Percentiles rank a stretch among this genome's conserved stretches.
Conservation (phyloP, 139 green algal species). For the Trebouxia sp. region DNA sequence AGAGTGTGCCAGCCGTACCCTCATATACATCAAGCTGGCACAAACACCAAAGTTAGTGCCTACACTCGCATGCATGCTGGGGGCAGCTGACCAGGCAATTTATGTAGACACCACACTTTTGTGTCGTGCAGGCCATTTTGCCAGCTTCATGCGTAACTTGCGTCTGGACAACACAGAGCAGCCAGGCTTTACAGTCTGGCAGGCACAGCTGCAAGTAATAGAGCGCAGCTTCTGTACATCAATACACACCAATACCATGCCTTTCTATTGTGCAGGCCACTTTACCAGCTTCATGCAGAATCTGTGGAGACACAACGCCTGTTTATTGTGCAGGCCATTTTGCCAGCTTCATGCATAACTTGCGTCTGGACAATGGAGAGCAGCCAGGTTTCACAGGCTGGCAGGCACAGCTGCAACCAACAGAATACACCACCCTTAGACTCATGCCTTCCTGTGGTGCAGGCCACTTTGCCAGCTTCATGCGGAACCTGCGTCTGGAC, state of each 20-base stretch:
- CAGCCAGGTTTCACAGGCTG: constrained; percentile 16
- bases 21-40: constrained; percentile 1
- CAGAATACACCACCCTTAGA: not conserved
- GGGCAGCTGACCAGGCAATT: constrained; percentile 15
- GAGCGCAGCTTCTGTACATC: not conserved
- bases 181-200: constrained; percentile 16
- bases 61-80: not conserved
- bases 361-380: not conserved
- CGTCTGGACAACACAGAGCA: not conserved
- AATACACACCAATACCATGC: not conserved
- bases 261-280: not conserved
- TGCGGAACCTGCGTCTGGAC: constrained; percentile 4
- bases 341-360: constrained; percentile 18
- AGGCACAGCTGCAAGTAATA: constrained; percentile 6
- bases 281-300: constrained; percentile 27
- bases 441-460: not conserved
- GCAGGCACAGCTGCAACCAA: constrained; percentile 5
- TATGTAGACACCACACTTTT: too few relatives aligned
- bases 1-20: not conserved
- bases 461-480: constrained; percentile 30
- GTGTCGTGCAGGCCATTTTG: not conserved
- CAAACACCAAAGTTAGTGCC: not conserved
- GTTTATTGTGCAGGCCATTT: constrained; percentile 30
- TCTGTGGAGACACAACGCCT: too few relatives aligned
- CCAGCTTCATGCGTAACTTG: constrained; percentile 22